These are phyloP conservation scores for Melanogaster broomeanus DNA, from an alignment of 768 basidiomycete genomes.

Conservation along the genomic window DNA sequence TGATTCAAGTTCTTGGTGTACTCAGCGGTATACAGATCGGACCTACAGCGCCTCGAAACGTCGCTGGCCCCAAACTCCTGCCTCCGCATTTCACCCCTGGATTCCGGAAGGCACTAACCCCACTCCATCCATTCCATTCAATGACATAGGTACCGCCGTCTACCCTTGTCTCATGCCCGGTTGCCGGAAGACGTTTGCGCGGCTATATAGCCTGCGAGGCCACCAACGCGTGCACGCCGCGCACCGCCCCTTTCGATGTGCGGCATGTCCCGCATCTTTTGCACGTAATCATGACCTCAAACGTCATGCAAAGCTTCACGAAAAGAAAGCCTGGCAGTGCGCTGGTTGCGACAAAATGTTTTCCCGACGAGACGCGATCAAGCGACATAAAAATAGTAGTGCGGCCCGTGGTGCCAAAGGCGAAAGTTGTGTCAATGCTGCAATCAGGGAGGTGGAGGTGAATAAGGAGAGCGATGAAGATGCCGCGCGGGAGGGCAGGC, in stretches of 20 bases:
- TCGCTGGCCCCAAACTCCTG: slow-evolving; percentile 27
- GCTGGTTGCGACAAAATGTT: slow-evolving; percentile 74
- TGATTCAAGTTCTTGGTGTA: slow-evolving; percentile 81
- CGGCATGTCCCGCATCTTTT: slow-evolving; percentile 70
- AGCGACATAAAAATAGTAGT: slow-evolving; percentile 69
- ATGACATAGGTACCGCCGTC: slow-evolving; percentile 73
- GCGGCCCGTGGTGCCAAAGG: slow-evolving; percentile 52
- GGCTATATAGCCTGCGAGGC: slow-evolving; percentile 66
- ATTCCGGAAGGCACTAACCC: slow-evolving; percentile 24
- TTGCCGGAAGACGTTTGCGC: slow-evolving; percentile 70
- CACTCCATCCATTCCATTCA: slow-evolving; percentile 28
- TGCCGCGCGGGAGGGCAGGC: slow-evolving; percentile 54
- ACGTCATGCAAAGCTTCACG: slow-evolving; percentile 73
- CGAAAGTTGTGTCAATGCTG: slow-evolving; percentile 55
- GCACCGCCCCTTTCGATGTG: slow-evolving; percentile 67
- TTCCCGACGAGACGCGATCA: slow-evolving; percentile 77
- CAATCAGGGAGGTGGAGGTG: slow-evolving; percentile 60
- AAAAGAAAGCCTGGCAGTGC: slow-evolving; percentile 73
- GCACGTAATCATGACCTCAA: slow-evolving; percentile 79
- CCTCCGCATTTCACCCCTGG: slow-evolving; percentile 36
- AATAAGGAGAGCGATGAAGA: slow-evolving; percentile 40
- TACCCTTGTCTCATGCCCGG: slow-evolving; percentile 70
- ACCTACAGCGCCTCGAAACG: slow-evolving; percentile 33
- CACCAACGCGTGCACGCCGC: slow-evolving; percentile 69
- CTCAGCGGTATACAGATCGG: slow-evolving; percentile 76